Evolutionary conservation across 2,329 filamentous ascomycete species (phyloP).

Genomic region (Diaporthe citrichinensis): DNA sequence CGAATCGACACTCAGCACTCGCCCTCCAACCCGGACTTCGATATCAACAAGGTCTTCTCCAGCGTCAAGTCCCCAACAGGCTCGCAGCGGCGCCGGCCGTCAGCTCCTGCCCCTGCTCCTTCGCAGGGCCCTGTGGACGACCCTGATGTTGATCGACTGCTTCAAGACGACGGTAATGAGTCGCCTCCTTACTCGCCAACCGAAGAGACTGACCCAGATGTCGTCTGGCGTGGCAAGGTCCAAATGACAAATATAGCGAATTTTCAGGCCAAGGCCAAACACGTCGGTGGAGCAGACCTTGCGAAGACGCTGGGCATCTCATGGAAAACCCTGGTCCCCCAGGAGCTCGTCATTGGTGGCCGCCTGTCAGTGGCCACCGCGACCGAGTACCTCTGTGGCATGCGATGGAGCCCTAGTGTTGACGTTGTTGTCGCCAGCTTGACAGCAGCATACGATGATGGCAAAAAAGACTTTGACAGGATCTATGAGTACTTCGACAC

Average conservation of each 20-base stretch:
- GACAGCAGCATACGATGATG: slow-evolving; percentile 72
- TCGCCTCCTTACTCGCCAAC: slow-evolving; percentile 88
- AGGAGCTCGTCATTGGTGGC: slow-evolving; percentile 78
- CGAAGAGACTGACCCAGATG: slow-evolving; percentile 78
- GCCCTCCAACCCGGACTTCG: slow-evolving; percentile 73
- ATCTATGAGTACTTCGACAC: slow-evolving; percentile 90
- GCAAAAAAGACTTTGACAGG: slow-evolving; percentile 75
- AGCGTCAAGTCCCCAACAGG: slow-evolving; percentile 82
- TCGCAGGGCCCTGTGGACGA: slow-evolving; percentile 76
- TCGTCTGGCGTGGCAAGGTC: slow-evolving; percentile 84
- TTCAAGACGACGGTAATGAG: slow-evolving; percentile 84
- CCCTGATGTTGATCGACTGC: slow-evolving; percentile 89
- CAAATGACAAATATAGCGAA: slow-evolving; percentile 84
- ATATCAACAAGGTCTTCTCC: slow-evolving; percentile 88
- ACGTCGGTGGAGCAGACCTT: slow-evolving; percentile 88
- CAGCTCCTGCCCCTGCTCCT: slow-evolving; percentile 60
- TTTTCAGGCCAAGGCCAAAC: slow-evolving; percentile 83
- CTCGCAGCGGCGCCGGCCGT: slow-evolving; percentile 62
- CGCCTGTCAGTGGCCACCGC: slow-evolving; percentile 87
- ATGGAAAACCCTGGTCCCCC: slow-evolving; percentile 84
- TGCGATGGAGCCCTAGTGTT: slow-evolving; percentile 85
- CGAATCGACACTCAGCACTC: slow-evolving; percentile 67
- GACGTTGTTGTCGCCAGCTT: slow-evolving; percentile 88
- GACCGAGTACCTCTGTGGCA: slow-evolving; percentile 89
- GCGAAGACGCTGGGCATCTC: slow-evolving; percentile 64